These are phyloP conservation scores for Sclerotinia glacialis DNA, from an alignment of 2,329 filamentous ascomycete species.

Conservation along the genomic window DNA sequence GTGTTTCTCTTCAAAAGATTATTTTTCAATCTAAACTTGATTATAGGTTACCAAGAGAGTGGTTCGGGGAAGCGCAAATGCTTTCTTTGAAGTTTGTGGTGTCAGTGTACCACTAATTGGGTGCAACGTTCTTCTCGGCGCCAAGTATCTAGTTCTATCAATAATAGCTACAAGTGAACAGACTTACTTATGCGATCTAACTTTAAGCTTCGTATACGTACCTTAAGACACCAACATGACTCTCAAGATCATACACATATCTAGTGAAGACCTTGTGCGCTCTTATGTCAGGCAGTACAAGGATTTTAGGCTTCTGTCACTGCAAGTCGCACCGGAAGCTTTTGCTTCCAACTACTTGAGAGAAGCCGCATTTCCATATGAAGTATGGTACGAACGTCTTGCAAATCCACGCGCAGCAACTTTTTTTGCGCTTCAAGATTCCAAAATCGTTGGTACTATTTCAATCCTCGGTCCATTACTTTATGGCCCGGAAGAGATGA, in stretches of 20 bases:
- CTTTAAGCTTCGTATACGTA: too few species aligned
- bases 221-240: slow-evolving; percentile 26
- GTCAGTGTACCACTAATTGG: neutral
- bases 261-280: slow-evolving; percentile 29
- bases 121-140: slow-evolving; percentile 5
- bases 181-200: neutral
- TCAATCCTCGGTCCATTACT: slow-evolving; percentile 40
- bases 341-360: slow-evolving; percentile 43
- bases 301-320: slow-evolving; percentile 32
- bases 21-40: neutral
- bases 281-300: slow-evolving; percentile 32
- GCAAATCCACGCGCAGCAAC: slow-evolving; percentile 41
- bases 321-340: slow-evolving; percentile 36
- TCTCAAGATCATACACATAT: slow-evolving; percentile 33
- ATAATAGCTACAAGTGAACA: neutral
- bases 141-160: neutral
- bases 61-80: neutral
- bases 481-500: slow-evolving; percentile 24
- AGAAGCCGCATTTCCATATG: slow-evolving; percentile 41
- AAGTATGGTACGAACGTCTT: slow-evolving; percentile 42
- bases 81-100: neutral
- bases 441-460: slow-evolving; percentile 38
- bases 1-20: neutral
- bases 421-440: slow-evolving; percentile 38
- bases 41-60: slow-evolving; percentile 2